These are phyloP conservation scores for Blastobotrys parvus DNA, from an alignment of 805 yeast genomes.

Conservation along the genomic window DNA sequence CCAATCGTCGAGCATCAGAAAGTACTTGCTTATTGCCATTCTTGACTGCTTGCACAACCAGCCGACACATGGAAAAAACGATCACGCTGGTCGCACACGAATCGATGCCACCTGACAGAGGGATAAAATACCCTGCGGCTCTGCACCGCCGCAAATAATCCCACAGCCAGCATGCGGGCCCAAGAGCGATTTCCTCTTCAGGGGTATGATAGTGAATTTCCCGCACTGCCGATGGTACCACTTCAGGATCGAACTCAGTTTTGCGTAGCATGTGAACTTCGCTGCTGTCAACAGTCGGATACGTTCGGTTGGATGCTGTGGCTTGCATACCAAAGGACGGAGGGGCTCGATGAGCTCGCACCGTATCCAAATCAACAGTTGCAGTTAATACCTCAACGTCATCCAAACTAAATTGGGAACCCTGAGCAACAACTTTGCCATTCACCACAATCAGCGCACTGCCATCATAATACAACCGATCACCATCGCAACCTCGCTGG, in stretches of 20 bases:
- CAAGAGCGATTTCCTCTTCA: slow-evolving; percentile 93
- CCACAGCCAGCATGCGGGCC: slow-evolving; percentile 99
- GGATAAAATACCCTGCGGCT: slow-evolving; percentile 86
- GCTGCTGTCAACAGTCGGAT: slow-evolving; percentile 16
- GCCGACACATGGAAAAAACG: slow-evolving; percentile 87
- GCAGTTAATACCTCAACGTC: slow-evolving; percentile 97
- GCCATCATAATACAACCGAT: slow-evolving; percentile 92
- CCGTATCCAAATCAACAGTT: slow-evolving; percentile 87
- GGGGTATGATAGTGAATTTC: slow-evolving; percentile 64
- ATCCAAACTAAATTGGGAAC: slow-evolving; percentile 75
- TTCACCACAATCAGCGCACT: slow-evolving; percentile 91
- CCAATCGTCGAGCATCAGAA: slow-evolving; percentile 60
- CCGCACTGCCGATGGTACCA: slow-evolving; percentile 49
- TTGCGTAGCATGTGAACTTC: slow-evolving; percentile 7
- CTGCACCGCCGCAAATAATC: slow-evolving; percentile 88
- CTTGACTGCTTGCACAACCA: slow-evolving; percentile 54
- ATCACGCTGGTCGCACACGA: slow-evolving; percentile 96
- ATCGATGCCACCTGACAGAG: slow-evolving; percentile 95
- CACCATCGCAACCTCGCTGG: slow-evolving; percentile 98
- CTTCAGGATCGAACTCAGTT: slow-evolving; percentile 45
- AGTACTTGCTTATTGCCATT: slow-evolving; percentile 56
- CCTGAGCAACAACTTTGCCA: slow-evolving; percentile 89
- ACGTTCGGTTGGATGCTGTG: slow-evolving; percentile 34
- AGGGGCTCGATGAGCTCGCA: slow-evolving; percentile 70
- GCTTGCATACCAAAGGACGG: slow-evolving; percentile 69